These are phyloP conservation scores for Ailanthus altissimus DNA, from an alignment of 345 rosid genomes.

Conservation along the genomic window DNA sequence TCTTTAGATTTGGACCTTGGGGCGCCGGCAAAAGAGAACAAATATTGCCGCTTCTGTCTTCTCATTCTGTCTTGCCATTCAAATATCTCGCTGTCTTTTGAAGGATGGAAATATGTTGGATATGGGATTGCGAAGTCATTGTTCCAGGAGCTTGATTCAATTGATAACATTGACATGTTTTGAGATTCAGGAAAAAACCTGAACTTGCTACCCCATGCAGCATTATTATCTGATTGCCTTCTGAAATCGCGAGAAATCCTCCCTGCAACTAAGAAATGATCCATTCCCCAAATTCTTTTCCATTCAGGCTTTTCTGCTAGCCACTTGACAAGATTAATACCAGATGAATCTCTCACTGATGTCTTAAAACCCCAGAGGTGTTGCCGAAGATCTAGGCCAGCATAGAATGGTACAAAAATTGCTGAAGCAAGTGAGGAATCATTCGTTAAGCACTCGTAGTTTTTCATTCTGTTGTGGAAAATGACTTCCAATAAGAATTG, in stretches of 20 bases:
- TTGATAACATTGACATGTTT: conserved; percentile 61
- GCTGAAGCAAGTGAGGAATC: conserved; percentile 62
- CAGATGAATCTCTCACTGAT: conserved; percentile 43
- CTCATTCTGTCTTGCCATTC: conserved; percentile 56
- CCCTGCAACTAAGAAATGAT: conserved; percentile 62
- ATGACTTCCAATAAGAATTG: conserved; percentile 64
- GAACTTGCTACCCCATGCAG: conserved; percentile 65
- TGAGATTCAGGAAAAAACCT: conserved; percentile 53
- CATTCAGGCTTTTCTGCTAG: conserved; percentile 50
- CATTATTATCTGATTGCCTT: conserved; percentile 45
- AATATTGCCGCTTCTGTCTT: conserved; percentile 35
- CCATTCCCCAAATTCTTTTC: conserved; percentile 52
- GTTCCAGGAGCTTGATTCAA: conserved; percentile 61
- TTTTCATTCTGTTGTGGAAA: conserved; percentile 54
- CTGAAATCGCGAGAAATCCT: conserved; percentile 68
- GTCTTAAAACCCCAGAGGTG: conserved; percentile 56
- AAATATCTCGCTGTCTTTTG: conserved; percentile 30
- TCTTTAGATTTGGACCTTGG: conserved; percentile 48
- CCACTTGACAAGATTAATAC: conserved; percentile 45
- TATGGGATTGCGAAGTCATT: conserved; percentile 62
- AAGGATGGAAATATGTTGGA: conserved; percentile 63
- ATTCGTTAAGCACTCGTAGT: conserved; percentile 50
- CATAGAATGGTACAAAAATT: conserved; percentile 56
- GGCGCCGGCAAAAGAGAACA: conserved; percentile 56
- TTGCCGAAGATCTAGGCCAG: conserved; percentile 60